phyloP scores from a whole-genome alignment of 495 filamentous ascomycete species.

The Clavariopsis aquatica region DNA sequence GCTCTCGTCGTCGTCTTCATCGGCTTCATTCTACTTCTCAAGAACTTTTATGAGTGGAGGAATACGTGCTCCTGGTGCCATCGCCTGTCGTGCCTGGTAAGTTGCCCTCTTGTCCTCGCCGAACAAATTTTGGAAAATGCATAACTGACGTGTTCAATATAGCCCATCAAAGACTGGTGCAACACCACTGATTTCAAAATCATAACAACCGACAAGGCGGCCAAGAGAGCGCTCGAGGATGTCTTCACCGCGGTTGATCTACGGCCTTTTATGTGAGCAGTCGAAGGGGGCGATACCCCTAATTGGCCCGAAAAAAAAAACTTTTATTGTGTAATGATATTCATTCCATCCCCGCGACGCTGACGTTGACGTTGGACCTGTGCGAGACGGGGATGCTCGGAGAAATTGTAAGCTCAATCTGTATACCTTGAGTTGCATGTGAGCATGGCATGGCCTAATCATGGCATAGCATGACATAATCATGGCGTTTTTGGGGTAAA shows the following conservation, averaged over 20 bases:
- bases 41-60: conserved; percentile 83
- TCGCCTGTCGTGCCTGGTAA: conserved; percentile 87
- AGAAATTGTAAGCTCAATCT: too few species aligned
- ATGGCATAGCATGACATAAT: too few species aligned
- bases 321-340: background rate
- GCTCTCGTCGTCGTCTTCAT: conserved; percentile 77
- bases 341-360: background rate
- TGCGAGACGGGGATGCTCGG: too few species aligned
- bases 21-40: conserved; percentile 78
- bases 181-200: background rate
- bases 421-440: too few species aligned
- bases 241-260: background rate
- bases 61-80: conserved; percentile 86
- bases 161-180: conserved; percentile 12
- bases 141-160: conserved; percentile 13
- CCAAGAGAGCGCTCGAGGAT: background rate
- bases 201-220: background rate
- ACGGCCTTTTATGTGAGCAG: background rate
- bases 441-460: background rate
- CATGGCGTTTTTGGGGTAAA: background rate
- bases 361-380: too few species aligned
- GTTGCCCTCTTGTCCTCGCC: conserved; percentile 43
- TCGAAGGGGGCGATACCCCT: too few species aligned
- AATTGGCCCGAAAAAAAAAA: too few species aligned
- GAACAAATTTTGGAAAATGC: background rate